Base-by-base conservation (phyloP, 2,329 filamentous ascomycete genomes). In the Cladophialophora yegresii region DNA sequence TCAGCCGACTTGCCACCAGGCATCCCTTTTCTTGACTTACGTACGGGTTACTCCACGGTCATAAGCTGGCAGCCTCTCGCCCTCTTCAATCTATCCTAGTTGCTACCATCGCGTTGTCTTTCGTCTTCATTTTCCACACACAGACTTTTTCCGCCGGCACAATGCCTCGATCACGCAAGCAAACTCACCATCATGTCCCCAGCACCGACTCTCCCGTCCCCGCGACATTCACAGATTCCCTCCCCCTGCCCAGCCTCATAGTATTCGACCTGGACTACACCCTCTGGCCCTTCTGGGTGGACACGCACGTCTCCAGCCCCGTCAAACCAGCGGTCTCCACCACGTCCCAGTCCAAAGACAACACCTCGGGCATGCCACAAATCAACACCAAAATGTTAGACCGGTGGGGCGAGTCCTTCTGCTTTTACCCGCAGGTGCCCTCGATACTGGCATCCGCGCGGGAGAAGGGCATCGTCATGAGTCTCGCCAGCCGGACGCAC, bases 211-310 rank as follows among this genome's bases (percentile, higher is more conserved):
- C 58, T 16, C n/a, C 70, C 43, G 61, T 59, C 67, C 76, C 16
- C 60, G 75, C 26, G 16, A 87, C 85, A 12, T 87, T 89, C 77
- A 85, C 79, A 66, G 86, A 89, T 70, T 83, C 86, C 49, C 84
- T 87, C 0, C 90, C 92, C 0, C 84, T 96, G 1, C 93, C 93
- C 0, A 87, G 88, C 67, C 84, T 96, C 70, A 84, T 98, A 72
- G 90, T 95, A 68, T 97, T 98, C 79, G 95, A 98, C 76, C 86
- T 98, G 67, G 93, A 98, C 82, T 98, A 97, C 82, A 98, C 95
- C 0, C 83, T 98, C n/a, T 98, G 93, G 95, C 92, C 93, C 4
- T 97, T 97, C 79, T 98, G 93, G 93, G 89, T 96, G 1, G 95
- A 98, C 80, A 96, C 92, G 3, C 93, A 97, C 78, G 89, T 95